Evolutionary conservation across 768 basidiomycete species (phyloP), one percentile per base, ranked within the genome.

Genomic region (Naganishia onofrii): DNA sequence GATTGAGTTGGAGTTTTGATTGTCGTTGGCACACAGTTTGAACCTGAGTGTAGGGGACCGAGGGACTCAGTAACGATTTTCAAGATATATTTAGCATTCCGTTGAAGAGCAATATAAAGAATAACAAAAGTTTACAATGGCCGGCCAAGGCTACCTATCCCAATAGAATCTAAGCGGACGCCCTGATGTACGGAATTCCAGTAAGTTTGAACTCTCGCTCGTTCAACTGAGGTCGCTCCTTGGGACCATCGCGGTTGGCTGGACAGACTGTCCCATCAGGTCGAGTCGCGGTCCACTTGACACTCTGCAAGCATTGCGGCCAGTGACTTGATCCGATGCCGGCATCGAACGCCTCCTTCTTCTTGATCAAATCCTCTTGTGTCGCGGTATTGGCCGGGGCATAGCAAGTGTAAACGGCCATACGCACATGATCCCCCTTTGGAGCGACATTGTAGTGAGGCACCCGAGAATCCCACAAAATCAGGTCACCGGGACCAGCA

Each of bases 401-500:
- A 71, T 74, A 76, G 66, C 75, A 76, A 58, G 74, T 75, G 63
- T 77, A 78, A 12, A 65, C 71, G 28, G 76, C 76, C 31, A 76
- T 67, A 21, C 77, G 65, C 26, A 70, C 65, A 54, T 73, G 75
- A 38, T 76, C 69, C 19, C 77, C 76, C 34, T 65, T 65, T 0
- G 79, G 77, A 34, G 74, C 70, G n/a, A 73, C 76, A 17, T 77
- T 77, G 64, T 79, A 79, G 70, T 82, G 79, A 34, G 76, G 68
- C 70, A 72, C 75, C 53, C 76, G 51, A 52, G 74, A 75, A 65
- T 80, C 79, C 80, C 80, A 81, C 13, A 81, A 68, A 46, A 81
- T 79, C 36, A 79, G 65, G 66, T 80, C 79, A 3, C 81, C 82
- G 0, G 79, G 76, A 17, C 69, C 76, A 46, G 79, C 79, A 36